phyloP scores from a whole-genome alignment of 2,329 filamentous ascomycete genomes.

The Exophiala dermatitidis region DNA sequence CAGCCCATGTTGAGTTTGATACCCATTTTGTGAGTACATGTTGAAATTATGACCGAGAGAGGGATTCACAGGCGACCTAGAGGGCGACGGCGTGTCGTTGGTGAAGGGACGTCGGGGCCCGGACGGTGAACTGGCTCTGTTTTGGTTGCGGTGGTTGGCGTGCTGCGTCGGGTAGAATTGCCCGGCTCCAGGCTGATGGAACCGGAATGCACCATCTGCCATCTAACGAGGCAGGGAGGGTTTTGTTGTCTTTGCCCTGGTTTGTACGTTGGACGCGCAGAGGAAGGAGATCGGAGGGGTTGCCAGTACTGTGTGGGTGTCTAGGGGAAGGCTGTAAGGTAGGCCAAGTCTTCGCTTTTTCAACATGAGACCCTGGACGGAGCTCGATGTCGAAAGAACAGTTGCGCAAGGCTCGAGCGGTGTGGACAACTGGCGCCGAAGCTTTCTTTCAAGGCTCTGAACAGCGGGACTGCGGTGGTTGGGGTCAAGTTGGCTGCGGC shows the following conservation, averaged over 20 bases:
- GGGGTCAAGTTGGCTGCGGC: not conserved
- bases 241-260: not conserved
- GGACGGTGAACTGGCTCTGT: conserved; percentile 41
- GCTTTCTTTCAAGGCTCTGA: conserved; percentile 4
- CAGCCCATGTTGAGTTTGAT: conserved; percentile 44
- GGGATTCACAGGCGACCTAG: conserved; percentile 41
- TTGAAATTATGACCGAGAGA: conserved; percentile 39
- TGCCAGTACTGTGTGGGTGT: conserved; percentile 8
- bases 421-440: conserved; percentile 7
- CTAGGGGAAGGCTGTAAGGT: conserved; percentile 14
- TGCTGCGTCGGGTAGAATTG: conserved; percentile 44
- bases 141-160: conserved; percentile 38
- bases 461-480: conserved; percentile 2
- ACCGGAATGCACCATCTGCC: conserved; percentile 50
- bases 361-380: conserved; percentile 36
- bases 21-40: conserved; percentile 43
- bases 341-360: conserved; percentile 43
- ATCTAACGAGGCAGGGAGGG: conserved; percentile 42
- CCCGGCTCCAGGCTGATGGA: conserved; percentile 48
- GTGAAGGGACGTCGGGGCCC: conserved; percentile 39
- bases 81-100: conserved; percentile 43
- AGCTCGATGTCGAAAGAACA: conserved; percentile 10
- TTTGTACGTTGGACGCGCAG: conserved; percentile 1
- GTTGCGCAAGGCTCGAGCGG: conserved; percentile 2
- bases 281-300: conserved; percentile 10